phyloP scores from a whole-genome alignment of 176 grass and related monocot species.

The Guadua angustifolia region DNA sequence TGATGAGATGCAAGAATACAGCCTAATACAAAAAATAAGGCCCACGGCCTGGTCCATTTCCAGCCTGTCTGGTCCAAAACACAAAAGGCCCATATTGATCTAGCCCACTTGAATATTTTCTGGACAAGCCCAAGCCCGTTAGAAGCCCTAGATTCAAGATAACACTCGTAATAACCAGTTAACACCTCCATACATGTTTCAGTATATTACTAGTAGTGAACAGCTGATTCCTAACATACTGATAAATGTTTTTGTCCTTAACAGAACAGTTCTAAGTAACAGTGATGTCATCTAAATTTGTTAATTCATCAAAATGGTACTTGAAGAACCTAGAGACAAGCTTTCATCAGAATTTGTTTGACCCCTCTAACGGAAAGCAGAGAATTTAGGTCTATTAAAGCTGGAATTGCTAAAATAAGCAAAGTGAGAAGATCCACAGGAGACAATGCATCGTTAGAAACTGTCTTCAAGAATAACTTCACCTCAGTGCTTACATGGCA shows the following conservation, averaged over 20 bases:
- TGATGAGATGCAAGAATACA: too few relatives aligned
- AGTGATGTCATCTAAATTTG: not conserved
- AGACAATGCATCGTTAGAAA: constrained; percentile 9
- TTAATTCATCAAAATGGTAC: not conserved
- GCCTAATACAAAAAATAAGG: too few relatives aligned
- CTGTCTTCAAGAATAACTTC: constrained; percentile 23
- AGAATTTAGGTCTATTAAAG: not conserved
- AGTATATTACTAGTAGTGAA: too few relatives aligned
- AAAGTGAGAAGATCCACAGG: not conserved
- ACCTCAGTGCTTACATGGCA: constrained; percentile 56
- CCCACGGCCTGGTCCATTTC: too few relatives aligned
- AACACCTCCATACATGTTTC: too few relatives aligned
- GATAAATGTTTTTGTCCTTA: too few relatives aligned
- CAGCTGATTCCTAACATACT: not conserved
- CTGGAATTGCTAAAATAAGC: not conserved
- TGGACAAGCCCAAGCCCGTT: too few relatives aligned
- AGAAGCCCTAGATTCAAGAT: not conserved
- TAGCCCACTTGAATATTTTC: too few relatives aligned
- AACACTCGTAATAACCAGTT: not conserved
- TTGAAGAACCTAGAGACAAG: not conserved
- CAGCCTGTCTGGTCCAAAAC: too few relatives aligned
- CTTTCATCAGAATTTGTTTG: not conserved
- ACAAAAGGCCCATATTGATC: too few relatives aligned
- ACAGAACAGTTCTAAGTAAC: not conserved
- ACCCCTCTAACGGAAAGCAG: not conserved